These are phyloP conservation scores for Dendryphion nanum DNA, from an alignment of 2,329 filamentous ascomycete species.

Conservation along the genomic window DNA sequence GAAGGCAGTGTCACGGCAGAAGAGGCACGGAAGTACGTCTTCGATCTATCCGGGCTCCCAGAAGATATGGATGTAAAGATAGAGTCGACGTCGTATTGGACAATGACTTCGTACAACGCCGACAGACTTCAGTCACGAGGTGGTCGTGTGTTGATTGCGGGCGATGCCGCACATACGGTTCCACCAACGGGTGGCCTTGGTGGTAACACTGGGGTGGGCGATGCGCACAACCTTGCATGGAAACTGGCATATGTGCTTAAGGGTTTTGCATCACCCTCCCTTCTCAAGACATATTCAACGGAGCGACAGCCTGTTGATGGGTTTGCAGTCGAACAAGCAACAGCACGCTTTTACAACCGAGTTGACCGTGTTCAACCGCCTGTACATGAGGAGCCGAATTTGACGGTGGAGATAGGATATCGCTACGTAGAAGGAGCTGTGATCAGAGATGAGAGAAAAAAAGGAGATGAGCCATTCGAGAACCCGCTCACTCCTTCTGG, in stretches of 20 bases:
- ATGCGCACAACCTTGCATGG: slow-evolving; percentile 39
- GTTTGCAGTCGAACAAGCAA: not conserved
- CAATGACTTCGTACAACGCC: not conserved
- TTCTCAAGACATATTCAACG: slow-evolving; percentile 23
- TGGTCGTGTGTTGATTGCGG: slow-evolving; percentile 1
- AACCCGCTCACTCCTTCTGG: not conserved
- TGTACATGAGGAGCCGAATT: not conserved
- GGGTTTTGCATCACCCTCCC: slow-evolving; percentile 15
- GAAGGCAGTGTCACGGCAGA: not conserved
- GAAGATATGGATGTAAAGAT: not conserved
- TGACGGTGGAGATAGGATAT: slow-evolving; percentile 1
- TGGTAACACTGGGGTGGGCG: slow-evolving; percentile 27
- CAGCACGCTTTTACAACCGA: not conserved
- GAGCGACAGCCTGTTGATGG: slow-evolving; percentile 33
- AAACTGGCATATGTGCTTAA: slow-evolving; percentile 33
- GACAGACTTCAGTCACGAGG: not conserved
- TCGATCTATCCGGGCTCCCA: not conserved
- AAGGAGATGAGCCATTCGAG: no score
- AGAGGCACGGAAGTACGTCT: not conserved
- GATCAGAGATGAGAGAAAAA: not conserved
- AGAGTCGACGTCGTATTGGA: not conserved
- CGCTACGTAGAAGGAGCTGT: not conserved
- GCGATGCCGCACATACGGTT: slow-evolving; percentile 13
- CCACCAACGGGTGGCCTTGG: slow-evolving; percentile 19
- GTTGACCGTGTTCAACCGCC: not conserved